Evolutionary conservation across 78 protist species (phyloP).

Genomic region (Dictyostelium firmibasis): DNA sequence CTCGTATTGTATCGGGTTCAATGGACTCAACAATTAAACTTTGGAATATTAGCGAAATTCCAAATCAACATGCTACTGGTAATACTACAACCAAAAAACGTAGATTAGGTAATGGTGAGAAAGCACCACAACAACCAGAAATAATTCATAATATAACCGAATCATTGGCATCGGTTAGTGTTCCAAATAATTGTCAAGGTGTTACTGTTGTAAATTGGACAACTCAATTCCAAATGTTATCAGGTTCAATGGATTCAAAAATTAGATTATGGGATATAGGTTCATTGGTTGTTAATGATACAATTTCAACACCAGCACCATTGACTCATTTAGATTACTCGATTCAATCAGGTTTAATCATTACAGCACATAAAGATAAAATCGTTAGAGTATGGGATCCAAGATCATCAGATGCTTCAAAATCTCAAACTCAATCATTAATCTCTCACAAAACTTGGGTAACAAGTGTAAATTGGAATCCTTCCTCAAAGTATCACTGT

Average conservation of each 20-base stretch:
- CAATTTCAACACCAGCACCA: conserved; percentile 2
- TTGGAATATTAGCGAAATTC: conserved; percentile 40
- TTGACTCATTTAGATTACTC: conserved; percentile 19
- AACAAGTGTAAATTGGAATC: conserved; percentile 63
- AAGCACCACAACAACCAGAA: background rate
- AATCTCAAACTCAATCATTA: conserved; percentile 20
- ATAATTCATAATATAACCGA: background rate
- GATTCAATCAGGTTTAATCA: conserved; percentile 36
- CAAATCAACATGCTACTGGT: background rate
- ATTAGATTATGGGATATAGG: conserved; percentile 77
- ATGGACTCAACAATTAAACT: conserved; percentile 15
- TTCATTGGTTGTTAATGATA: conserved; percentile 6
- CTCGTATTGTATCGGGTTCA: conserved; percentile 18
- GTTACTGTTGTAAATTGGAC: conserved; percentile 66
- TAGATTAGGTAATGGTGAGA: background rate
- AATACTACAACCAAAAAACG: background rate
- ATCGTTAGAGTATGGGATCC: conserved; percentile 82
- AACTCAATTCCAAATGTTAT: conserved; percentile 45
- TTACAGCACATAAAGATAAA: conserved; percentile 73
- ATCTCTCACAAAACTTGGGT: conserved; percentile 76
- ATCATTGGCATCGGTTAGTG: conserved; percentile 22
- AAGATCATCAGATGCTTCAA: background rate
- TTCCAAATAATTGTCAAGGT: conserved; percentile 52
- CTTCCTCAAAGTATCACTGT: conserved; percentile 12
- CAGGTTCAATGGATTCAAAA: conserved; percentile 72